Percentiles rank a stretch among this genome's conserved stretches.
These are phyloP conservation scores for Dryas octopetala DNA, from an alignment of 306 rosid genomes.

Conservation along the genomic window DNA sequence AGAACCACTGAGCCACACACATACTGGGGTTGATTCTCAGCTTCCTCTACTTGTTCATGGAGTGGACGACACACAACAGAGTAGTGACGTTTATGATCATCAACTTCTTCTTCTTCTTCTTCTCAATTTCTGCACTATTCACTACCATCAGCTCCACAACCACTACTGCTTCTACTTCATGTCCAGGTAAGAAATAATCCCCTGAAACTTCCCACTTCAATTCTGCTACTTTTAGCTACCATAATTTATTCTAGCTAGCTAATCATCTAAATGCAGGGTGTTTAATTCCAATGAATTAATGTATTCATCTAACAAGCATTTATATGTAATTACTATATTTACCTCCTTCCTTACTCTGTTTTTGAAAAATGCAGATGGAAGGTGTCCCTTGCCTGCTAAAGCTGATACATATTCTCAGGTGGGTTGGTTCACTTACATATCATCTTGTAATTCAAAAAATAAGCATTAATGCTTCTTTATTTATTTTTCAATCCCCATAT, in stretches of 20 bases:
- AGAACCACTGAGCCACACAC: background rate
- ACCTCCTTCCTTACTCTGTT: background rate
- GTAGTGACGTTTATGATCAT: conserved; percentile 22
- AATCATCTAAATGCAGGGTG: too few species aligned
- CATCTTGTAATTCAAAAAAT: background rate
- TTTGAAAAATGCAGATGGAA: conserved; percentile 45
- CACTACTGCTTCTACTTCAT: conserved; percentile 28
- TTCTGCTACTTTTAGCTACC: background rate
- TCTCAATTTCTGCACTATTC: conserved; percentile 50
- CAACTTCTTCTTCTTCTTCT: conserved; percentile 30
- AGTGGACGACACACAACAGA: conserved; percentile 50
- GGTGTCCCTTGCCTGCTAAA: conserved; percentile 34
- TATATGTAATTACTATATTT: background rate
- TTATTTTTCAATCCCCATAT: background rate
- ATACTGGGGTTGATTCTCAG: background rate
- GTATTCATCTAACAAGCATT: background rate
- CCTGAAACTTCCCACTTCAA: conserved; percentile 2
- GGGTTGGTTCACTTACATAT: background rate
- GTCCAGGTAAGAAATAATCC: conserved; percentile 11
- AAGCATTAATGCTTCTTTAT: background rate
- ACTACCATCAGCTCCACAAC: conserved; percentile 29
- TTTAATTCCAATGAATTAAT: background rate
- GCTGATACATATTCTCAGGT: conserved; percentile 57
- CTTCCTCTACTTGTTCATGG: conserved; percentile 52
- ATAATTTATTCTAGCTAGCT: too few species aligned